Base-by-base conservation (phyloP, 2,329 filamentous ascomycete genomes). In the Pseudocercospora musae region DNA sequence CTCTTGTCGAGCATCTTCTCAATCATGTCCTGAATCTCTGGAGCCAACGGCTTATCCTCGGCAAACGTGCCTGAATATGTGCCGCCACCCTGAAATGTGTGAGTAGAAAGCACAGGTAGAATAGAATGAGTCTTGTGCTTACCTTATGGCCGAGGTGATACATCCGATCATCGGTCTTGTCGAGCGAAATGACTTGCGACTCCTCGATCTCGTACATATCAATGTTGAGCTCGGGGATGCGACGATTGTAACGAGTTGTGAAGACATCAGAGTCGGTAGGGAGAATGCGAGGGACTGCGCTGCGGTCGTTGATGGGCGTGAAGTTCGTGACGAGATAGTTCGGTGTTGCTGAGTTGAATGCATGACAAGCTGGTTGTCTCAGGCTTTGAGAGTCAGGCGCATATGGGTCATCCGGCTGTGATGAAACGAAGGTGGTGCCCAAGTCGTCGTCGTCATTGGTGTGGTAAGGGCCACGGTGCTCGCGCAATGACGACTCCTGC, bases 121-220 rank as follows among this genome's bases (percentile, higher is more conserved):
- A 10, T 4, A 15, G 4, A 18, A 33, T 9, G 11, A 21, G n/a
- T 11, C 15, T 21, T 9, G 9, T 23, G 52, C 62, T 10, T 46
- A 65, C 62, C 37, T 59, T 59, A 52, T 67, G 59, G 37, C 60
- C 59, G 13, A 67, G 56, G 33, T 68, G 66, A 27, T 65, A 68
- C 40, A 67, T 54, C 2, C 62, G 60, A n/a, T 60, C 57, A 42
- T 67, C 63, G 4, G 59, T 49, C 46, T 64, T 50, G 31, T 68
- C 58, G 9, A 65, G 40, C 8, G 29, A 27, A 11, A 42, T 44
- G 18, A 64, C 27, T 27, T 62, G 48, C 20, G 59, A 44, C 37
- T 56, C 61, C 2, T 53, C 57, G 11, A 64, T 8, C 6, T 64
- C 62, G 27, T 64, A 62, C 62, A 64, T 64, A 25, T 62, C 59